Conservation (phyloP, 2,329 filamentous ascomycete genomes). For the Exophiala sideris region DNA sequence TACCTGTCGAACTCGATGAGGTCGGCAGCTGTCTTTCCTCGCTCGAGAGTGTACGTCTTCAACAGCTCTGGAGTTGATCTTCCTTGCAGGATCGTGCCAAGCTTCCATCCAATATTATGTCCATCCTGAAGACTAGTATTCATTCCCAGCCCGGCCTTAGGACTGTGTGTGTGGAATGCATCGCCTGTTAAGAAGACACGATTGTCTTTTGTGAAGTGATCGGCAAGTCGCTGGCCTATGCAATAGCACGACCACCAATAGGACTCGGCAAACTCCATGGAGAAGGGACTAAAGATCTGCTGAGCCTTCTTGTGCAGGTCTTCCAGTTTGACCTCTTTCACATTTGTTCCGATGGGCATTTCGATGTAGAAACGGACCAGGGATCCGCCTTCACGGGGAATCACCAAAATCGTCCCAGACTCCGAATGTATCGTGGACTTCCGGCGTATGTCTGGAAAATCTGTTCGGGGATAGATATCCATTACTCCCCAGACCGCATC, state of each 20-base stretch:
- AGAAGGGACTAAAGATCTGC: slow-evolving; percentile 54
- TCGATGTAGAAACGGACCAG: slow-evolving; percentile 63
- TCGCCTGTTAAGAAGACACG: slow-evolving; percentile 69
- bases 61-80: slow-evolving; percentile 44
- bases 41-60: slow-evolving; percentile 53
- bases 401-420: slow-evolving; percentile 48
- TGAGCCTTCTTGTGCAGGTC: slow-evolving; percentile 53
- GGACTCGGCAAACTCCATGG: slow-evolving; percentile 54
- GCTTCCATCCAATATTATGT: slow-evolving; percentile 61
- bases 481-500: slow-evolving; percentile 55
- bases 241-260: slow-evolving; percentile 70
- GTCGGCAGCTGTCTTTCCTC: slow-evolving; percentile 52
- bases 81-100: slow-evolving; percentile 49
- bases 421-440: slow-evolving; percentile 49
- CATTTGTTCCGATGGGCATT: slow-evolving; percentile 48
- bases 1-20: slow-evolving; percentile 60
- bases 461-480: slow-evolving; percentile 49
- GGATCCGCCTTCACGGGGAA: slow-evolving; percentile 54
- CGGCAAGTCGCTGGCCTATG: slow-evolving; percentile 68
- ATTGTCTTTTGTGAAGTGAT: slow-evolving; percentile 62
- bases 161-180: slow-evolving; percentile 66
- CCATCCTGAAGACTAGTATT: slow-evolving; percentile 55
- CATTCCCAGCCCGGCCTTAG: slow-evolving; percentile 66
- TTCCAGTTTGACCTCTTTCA: slow-evolving; percentile 51
- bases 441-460: slow-evolving; percentile 51